Evolutionary conservation across 139 green algal genomes (phyloP).

Genomic region (Microglena sp.): DNA sequence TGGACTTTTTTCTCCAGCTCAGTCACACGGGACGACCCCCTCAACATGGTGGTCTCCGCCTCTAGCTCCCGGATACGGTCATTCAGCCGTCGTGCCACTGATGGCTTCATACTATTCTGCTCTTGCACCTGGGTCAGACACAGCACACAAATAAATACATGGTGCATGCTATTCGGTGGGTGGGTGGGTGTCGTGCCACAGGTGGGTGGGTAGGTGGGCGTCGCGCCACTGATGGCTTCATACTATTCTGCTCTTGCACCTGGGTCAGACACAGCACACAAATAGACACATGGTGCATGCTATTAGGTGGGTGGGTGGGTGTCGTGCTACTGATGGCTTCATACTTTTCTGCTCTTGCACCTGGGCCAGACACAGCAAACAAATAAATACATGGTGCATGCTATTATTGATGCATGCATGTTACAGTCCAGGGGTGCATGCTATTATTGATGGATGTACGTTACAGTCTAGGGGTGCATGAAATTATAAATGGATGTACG

Average conservation of each 20-base stretch:
- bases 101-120: conserved; percentile 24
- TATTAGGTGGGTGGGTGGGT: too few relatives aligned
- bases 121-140: conserved; percentile 16
- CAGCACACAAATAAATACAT: not conserved
- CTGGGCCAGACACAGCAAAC: conserved; percentile 6
- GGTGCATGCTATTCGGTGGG: too few relatives aligned
- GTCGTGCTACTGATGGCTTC: conserved; percentile 33
- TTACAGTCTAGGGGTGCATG: too few relatives aligned
- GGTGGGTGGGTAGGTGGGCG: too few relatives aligned
- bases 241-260: conserved; percentile 13
- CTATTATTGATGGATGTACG: too few relatives aligned
- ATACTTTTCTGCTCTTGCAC: conserved; percentile 14
- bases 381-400: not conserved
- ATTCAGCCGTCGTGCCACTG: conserved; percentile 37
- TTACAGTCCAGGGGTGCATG: too few relatives aligned
- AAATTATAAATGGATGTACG: too few relatives aligned
- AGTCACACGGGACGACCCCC: conserved; percentile 23
- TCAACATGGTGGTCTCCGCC: conserved; percentile 32
- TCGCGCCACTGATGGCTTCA: conserved; percentile 33
- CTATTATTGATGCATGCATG: too few relatives aligned
- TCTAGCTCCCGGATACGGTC: conserved; percentile 38
- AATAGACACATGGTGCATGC: not conserved
- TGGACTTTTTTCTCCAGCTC: conserved; percentile 33
- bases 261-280: not conserved
- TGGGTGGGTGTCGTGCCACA: too few relatives aligned